A percentile compares a stretch with the other conserved stretches of the same genome.
phyloP scores from a whole-genome alignment of 805 yeast genomes.

The Metschnikowia kunwiensis region DNA sequence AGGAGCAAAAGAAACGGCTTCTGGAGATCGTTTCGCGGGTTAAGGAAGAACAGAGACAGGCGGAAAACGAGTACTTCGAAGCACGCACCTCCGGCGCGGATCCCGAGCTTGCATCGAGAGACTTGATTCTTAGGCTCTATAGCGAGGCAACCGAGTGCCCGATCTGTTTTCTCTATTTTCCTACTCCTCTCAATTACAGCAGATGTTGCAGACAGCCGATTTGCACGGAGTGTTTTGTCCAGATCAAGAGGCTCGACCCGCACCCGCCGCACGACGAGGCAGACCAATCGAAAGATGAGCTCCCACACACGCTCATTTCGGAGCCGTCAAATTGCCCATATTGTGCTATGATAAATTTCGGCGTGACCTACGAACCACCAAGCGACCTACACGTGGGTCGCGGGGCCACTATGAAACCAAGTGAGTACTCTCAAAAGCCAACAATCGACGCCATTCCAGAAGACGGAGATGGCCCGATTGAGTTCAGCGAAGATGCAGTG shows the following conservation, averaged over 20 bases:
- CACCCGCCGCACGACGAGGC: slow-evolving; percentile 80
- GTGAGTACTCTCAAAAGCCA: slow-evolving; percentile 23
- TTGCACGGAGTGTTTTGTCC: slow-evolving; percentile 96
- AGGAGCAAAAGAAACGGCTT: slow-evolving; percentile 46
- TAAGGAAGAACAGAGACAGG: slow-evolving; percentile 31
- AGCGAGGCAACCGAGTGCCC: slow-evolving; percentile 81
- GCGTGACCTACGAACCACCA: slow-evolving; percentile 76
- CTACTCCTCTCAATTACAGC: slow-evolving; percentile 70
- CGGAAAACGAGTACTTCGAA: slow-evolving; percentile 34
- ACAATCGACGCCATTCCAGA: slow-evolving; percentile 12
- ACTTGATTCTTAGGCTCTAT: slow-evolving; percentile 59
- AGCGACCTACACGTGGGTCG: slow-evolving; percentile 51
- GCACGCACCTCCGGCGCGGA: slow-evolving; percentile 11
- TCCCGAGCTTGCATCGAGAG: slow-evolving; percentile 34
- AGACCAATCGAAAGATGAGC: slow-evolving; percentile 32
- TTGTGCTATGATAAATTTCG: slow-evolving; percentile 84
- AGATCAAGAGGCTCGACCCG: slow-evolving; percentile 86
- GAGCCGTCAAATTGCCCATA: slow-evolving; percentile 93
- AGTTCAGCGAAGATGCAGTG: slow-evolving; percentile 5
- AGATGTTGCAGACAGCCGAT: slow-evolving; percentile 92
- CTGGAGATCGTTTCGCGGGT: slow-evolving; percentile 34
- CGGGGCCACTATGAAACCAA: slow-evolving; percentile 51
- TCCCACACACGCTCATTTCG: slow-evolving; percentile 66
- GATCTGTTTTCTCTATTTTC: slow-evolving; percentile 86
- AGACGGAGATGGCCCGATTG: slow-evolving; percentile 4